Percentiles rank a stretch among this genome's conserved stretches.
Evolutionary conservation across 495 filamentous ascomycete genomes (phyloP).

Genomic region (Daldinia vernicosa): DNA sequence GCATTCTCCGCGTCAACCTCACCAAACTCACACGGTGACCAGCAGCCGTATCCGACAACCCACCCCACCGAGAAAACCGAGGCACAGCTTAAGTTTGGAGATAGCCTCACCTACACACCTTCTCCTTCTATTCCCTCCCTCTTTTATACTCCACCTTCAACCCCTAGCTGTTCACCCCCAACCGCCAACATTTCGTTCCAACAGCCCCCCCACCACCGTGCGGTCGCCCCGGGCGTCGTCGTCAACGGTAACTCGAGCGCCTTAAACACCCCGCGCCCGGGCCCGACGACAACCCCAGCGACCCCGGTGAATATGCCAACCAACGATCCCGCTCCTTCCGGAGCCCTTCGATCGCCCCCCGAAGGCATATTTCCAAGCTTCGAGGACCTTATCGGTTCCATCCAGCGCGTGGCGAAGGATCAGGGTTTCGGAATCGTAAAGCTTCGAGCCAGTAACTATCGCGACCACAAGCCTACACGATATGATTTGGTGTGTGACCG

Average conservation of each 20-base stretch:
- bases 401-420: slow-evolving; percentile 58
- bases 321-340: slow-evolving; percentile 48
- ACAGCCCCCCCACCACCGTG: slow-evolving; percentile 44
- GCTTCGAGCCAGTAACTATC: slow-evolving; percentile 61
- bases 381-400: slow-evolving; percentile 54
- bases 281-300: slow-evolving; percentile 38
- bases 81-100: background rate
- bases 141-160: slow-evolving; percentile 2
- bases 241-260: slow-evolving; percentile 51
- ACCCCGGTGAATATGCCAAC: slow-evolving; percentile 40
- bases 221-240: slow-evolving; percentile 47
- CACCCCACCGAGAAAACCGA: slow-evolving; percentile 27
- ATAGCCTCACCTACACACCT: slow-evolving; percentile 14
- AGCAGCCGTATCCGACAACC: slow-evolving; percentile 15
- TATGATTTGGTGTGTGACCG: slow-evolving; percentile 63
- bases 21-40: slow-evolving; percentile 40
- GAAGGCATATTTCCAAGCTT: slow-evolving; percentile 58
- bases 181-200: slow-evolving; percentile 47
- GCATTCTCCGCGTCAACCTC: slow-evolving; percentile 21
- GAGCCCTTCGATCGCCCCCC: slow-evolving; percentile 55
- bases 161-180: slow-evolving; percentile 3
- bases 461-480: slow-evolving; percentile 59
- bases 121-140: background rate
- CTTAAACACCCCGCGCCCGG: slow-evolving; percentile 48
- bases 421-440: slow-evolving; percentile 62